These are phyloP conservation scores for Vitis rotundifolia DNA, from an alignment of 164 flowering plant species.

Conservation along the genomic window DNA sequence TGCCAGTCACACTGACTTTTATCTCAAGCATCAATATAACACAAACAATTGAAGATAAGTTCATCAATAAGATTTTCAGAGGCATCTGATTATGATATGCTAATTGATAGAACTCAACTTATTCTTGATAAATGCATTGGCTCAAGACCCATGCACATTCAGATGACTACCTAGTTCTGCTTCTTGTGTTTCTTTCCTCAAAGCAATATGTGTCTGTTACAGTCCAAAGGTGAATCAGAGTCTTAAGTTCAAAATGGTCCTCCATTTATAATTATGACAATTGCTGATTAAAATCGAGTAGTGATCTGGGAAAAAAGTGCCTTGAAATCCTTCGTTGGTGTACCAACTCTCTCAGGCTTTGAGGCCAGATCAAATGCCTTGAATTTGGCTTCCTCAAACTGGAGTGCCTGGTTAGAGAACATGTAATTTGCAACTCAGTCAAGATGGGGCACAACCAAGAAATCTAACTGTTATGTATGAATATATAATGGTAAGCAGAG, in stretches of 20 bases:
- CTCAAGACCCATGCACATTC: no score
- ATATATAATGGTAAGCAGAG: neutral
- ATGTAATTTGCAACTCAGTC: neutral
- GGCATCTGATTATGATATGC: no score
- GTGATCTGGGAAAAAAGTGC: conserved; percentile 72
- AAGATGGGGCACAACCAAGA: neutral
- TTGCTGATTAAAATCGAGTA: conserved; percentile 51
- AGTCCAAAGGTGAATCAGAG: neutral
- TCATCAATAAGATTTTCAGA: no score
- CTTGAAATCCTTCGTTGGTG: conserved; percentile 87
- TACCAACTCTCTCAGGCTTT: conserved; percentile 86
- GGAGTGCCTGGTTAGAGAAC: conserved; percentile 64
- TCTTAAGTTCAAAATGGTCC: neutral
- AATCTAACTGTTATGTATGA: no score
- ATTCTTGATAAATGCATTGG: no score
- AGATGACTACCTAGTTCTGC: no score
- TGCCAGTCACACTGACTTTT: no score
- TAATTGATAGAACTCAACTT: no score
- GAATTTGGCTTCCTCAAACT: conserved; percentile 77
- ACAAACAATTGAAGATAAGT: no score
- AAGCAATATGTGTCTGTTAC: neutral
- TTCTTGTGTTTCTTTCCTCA: no score
- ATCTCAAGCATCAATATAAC: no score
- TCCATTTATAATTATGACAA: neutral
- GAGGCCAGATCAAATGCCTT: conserved; percentile 95